Percentiles rank a stretch among this genome's conserved stretches.
phyloP scores from a whole-genome alignment of 1,284 basidiomycete genomes.

The Chondrostereum purpureum region DNA sequence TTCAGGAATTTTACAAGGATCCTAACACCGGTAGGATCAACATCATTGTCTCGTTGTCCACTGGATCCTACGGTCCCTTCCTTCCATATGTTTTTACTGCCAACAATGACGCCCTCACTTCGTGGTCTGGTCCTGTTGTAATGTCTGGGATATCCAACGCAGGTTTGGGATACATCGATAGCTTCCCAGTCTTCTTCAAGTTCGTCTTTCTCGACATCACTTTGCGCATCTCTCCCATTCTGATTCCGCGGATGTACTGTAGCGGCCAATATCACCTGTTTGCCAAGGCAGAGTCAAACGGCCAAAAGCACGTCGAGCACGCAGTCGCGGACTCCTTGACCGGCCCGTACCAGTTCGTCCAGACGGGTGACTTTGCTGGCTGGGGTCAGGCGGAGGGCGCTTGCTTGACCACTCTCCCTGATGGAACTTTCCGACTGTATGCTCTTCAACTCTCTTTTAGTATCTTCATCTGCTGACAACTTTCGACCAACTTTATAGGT shows the following conservation, averaged over 20 bases:
- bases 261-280: slow-evolving; percentile 29
- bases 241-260: not conserved
- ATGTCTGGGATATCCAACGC: slow-evolving; percentile 28
- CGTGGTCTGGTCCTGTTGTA: slow-evolving; percentile 25
- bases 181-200: slow-evolving; percentile 28
- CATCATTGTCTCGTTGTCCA: slow-evolving; percentile 28
- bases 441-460: no score
- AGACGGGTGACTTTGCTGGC: slow-evolving; percentile 28
- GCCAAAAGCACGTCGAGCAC: slow-evolving; percentile 26
- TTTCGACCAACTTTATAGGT: slow-evolving; percentile 18
- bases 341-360: slow-evolving; percentile 27
- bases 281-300: slow-evolving; percentile 26
- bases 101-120: slow-evolving; percentile 22
- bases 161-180: slow-evolving; percentile 30
- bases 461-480: not conserved
- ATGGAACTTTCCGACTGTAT: slow-evolving; percentile 27
- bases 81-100: slow-evolving; percentile 28
- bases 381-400: slow-evolving; percentile 30
- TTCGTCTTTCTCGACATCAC: slow-evolving; percentile 12
- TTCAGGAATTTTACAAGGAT: slow-evolving; percentile 30
- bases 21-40: slow-evolving; percentile 25
- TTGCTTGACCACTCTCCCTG: slow-evolving; percentile 23
- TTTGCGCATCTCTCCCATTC: slow-evolving; percentile 5
- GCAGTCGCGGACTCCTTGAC: slow-evolving; percentile 29
- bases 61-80: slow-evolving; percentile 29